A percentile compares a stretch with the other conserved stretches of the same genome.
Evolutionary conservation across 805 yeast genomes (phyloP).

Genomic region (Candida ulmi): DNA sequence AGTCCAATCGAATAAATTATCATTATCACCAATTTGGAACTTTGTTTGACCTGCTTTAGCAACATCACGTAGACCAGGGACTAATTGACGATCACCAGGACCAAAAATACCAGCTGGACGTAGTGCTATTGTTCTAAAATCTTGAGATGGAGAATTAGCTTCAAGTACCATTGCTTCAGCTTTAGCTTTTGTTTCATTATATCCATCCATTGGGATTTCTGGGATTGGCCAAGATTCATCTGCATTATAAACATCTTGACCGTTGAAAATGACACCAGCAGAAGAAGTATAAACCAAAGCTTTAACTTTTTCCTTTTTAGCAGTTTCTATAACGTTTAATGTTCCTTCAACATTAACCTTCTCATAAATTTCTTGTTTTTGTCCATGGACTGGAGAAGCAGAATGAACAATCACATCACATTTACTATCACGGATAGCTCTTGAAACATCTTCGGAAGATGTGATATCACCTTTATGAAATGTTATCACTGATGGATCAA

Average conservation of each 20-base stretch:
- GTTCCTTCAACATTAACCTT: slow-evolving; percentile 93
- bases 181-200: slow-evolving; percentile 88
- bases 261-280: slow-evolving; percentile 96
- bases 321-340: slow-evolving; percentile 58
- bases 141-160: slow-evolving; percentile 54
- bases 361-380: slow-evolving; percentile 73
- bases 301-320: slow-evolving; percentile 41
- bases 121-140: slow-evolving; percentile 73
- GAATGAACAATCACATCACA: slow-evolving; percentile 87
- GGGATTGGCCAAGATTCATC: slow-evolving; percentile 96
- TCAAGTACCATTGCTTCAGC: slow-evolving; percentile 81
- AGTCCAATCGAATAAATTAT: slow-evolving; percentile 93
- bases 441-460: slow-evolving; percentile 55
- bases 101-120: slow-evolving; percentile 99
- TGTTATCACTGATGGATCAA: slow-evolving; percentile 49
- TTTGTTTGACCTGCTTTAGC: slow-evolving; percentile 82
- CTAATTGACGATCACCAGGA: slow-evolving; percentile 95
- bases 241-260: slow-evolving; percentile 87
- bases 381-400: slow-evolving; percentile 94
- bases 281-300: slow-evolving; percentile 93
- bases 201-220: slow-evolving; percentile 88
- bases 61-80: slow-evolving; percentile 84
- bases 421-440: slow-evolving; percentile 51
- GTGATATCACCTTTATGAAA: slow-evolving; percentile 85
- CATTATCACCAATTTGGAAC: slow-evolving; percentile 92